phyloP scores from a whole-genome alignment of 148 eudicot species.

The Rhododendron ferrugineum region DNA sequence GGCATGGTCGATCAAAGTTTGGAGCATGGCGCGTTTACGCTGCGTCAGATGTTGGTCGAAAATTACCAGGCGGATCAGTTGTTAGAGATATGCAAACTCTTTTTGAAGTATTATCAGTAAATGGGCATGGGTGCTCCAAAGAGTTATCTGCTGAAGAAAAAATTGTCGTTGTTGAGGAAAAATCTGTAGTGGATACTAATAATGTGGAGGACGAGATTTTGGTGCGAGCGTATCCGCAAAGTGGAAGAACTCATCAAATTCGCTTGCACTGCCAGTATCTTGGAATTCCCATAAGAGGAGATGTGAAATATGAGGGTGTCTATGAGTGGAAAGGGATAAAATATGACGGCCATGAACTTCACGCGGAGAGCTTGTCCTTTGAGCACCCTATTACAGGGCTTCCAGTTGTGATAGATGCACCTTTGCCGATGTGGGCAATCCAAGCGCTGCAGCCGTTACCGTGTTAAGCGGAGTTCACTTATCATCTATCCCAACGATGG shows the following conservation, averaged over 20 bases:
- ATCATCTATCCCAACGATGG: background rate
- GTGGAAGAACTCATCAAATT: slow-evolving; percentile 97
- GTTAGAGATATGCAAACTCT: slow-evolving; percentile 83
- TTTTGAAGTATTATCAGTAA: slow-evolving; percentile 61
- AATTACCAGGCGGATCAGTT: slow-evolving; percentile 74
- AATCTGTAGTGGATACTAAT: slow-evolving; percentile 28
- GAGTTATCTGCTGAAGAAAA: slow-evolving; percentile 27
- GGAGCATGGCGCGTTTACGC: slow-evolving; percentile 99
- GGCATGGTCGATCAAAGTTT: slow-evolving; percentile 87
- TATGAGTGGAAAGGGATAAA: slow-evolving; percentile 67
- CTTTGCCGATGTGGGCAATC: slow-evolving; percentile 75
- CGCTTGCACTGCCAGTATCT: slow-evolving; percentile 96
- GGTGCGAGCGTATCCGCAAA: slow-evolving; percentile 75
- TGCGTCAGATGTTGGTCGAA: slow-evolving; percentile 63
- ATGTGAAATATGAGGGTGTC: slow-evolving; percentile 89
- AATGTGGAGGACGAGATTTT: slow-evolving; percentile 47
- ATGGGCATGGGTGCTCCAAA: slow-evolving; percentile 30
- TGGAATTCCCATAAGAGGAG: slow-evolving; percentile 83
- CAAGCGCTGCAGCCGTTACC: slow-evolving; percentile 26
- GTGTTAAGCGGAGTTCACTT: background rate
- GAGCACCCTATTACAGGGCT: slow-evolving; percentile 84
- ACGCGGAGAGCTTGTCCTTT: slow-evolving; percentile 80
- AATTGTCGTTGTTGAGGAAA: slow-evolving; percentile 51
- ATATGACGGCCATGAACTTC: slow-evolving; percentile 73
- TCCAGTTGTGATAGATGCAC: slow-evolving; percentile 50